These are phyloP conservation scores for Ogataea hybrid DNA, from an alignment of 1,139 yeast species.

Conservation along the genomic window DNA sequence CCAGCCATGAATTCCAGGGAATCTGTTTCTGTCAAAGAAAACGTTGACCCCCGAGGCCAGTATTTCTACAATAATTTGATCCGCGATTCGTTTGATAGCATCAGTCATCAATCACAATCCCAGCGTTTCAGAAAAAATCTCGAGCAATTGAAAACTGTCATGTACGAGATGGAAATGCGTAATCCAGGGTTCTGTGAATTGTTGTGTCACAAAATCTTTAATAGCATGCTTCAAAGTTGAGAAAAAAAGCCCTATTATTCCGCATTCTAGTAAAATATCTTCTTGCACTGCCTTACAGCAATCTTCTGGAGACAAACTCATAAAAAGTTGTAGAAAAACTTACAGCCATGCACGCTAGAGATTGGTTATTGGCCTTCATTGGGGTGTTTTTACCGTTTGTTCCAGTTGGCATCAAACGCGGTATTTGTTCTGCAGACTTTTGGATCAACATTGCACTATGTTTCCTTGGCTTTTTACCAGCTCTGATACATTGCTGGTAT, in stretches of 20 bases:
- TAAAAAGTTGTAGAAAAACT: not conserved
- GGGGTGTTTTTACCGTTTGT: constrained; percentile 84
- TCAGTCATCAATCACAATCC: constrained; percentile 13
- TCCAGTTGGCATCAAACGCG: constrained; percentile 77
- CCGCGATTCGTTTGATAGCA: constrained; percentile 15
- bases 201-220: constrained; percentile 56
- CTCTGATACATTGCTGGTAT: constrained; percentile 64
- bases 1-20: not conserved
- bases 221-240: constrained; percentile 29
- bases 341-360: constrained; percentile 57
- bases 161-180: constrained; percentile 37
- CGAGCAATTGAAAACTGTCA: constrained; percentile 15
- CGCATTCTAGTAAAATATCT: not conserved
- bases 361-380: constrained; percentile 74
- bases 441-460: constrained; percentile 75
- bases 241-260: not conserved
- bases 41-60: constrained; percentile 14
- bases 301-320: not conserved
- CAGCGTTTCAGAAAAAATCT: constrained; percentile 14
- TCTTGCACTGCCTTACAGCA: constrained; percentile 7
- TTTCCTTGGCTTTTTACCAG: constrained; percentile 79
- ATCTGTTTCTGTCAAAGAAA: constrained; percentile 14
- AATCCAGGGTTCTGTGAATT: constrained; percentile 67
- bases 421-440: constrained; percentile 64
- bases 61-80: constrained; percentile 15